phyloP scores from a whole-genome alignment of 495 filamentous ascomycete species.

The Tuber aestivum region DNA sequence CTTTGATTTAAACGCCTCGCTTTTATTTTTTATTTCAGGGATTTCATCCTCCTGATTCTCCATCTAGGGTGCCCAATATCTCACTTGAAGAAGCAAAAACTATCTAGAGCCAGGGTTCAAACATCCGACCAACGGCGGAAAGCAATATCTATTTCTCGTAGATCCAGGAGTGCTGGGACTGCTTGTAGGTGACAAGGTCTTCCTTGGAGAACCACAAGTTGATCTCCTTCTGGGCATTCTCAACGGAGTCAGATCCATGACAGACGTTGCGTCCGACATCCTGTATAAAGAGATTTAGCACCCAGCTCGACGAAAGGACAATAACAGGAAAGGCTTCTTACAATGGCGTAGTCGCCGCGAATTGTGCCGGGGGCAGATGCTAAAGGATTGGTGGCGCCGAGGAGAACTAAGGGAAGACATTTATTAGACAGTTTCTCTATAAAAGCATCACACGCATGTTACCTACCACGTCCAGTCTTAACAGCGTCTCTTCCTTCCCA shows the following conservation, averaged over 20 bases:
- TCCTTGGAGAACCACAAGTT: conserved; percentile 87
- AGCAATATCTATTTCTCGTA: conserved; percentile 66
- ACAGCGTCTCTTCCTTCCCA: conserved; percentile 97
- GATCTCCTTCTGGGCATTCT: conserved; percentile 99
- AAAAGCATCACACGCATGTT: neutral
- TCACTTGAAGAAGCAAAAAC: neutral
- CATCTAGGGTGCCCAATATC: neutral
- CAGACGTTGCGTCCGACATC: conserved; percentile 98
- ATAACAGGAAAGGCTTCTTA: conserved; percentile 41
- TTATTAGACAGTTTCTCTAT: conserved; percentile 10
- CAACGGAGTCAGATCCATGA: conserved; percentile 97
- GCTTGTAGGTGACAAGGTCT: conserved; percentile 76
- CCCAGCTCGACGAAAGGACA: conserved; percentile 11
- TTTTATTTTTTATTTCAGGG: conserved; percentile 20
- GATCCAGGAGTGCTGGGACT: conserved; percentile 77
- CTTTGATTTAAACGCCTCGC: neutral
- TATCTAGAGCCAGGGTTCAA: neutral
- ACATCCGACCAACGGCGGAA: neutral
- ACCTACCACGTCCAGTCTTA: conserved; percentile 89
- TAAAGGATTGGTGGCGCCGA: conserved; percentile 97
- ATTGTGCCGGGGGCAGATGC: conserved; percentile 92
- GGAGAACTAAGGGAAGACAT: conserved; percentile 55
- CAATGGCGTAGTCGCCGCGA: conserved; percentile 75
- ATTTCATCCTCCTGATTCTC: conserved; percentile 4
- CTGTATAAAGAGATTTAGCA: conserved; percentile 43